Base-by-base conservation (phyloP, 352 stramenopile species). In the Pythium aquatile region DNA sequence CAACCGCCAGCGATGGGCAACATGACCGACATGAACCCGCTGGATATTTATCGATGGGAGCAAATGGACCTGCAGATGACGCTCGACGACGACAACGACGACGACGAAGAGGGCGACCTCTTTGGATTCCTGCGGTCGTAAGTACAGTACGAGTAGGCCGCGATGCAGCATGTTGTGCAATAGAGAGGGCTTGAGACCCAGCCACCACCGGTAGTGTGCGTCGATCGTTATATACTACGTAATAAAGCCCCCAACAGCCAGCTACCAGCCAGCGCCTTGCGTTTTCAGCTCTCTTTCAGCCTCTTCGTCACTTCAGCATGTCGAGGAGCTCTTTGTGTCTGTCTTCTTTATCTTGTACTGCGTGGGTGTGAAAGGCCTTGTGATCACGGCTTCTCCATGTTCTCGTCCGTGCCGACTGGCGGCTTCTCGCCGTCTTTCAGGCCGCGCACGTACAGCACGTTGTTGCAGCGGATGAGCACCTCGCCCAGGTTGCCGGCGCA, bases 381-480 rank as follows among this genome's bases (percentile, higher is more conserved):
- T 16, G 5, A 24, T 63, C 55, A 73, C 32, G 66, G 66, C 59
- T 73, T 87, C 33, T 76, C 70, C 73, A 84, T 79, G 26, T 62
- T 66, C 52, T 81, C 76, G 10, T 73, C 72, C 3, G 58, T 61
- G 10, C 67, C 73, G 4, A 61, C 67, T 2, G 81, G 78, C 24
- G 81, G 75, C 70, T 87, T 91, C 64, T 90, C 85, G 57, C 86
- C 87, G 51, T 93, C 85, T 51, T 83, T 63, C 4, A 93, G 86
- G 7, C 86, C 90, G 53, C 94, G 85, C 30, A 99, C 89, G 74
- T 99, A 99, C 30, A 99, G 82, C 30, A 99, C 96, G 83, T 99
- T 99, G 83, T 99, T 99, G 73, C 97, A 99, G 66, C 98, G 91
- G 66, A 99, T 99, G 35, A 99, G 85, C 47, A 99, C 95, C 78